A percentile compares a stretch with the other conserved stretches of the same genome.
These are phyloP conservation scores for Fusarium sacchari DNA, from an alignment of 2,329 filamentous ascomycete species.

Conservation along the genomic window DNA sequence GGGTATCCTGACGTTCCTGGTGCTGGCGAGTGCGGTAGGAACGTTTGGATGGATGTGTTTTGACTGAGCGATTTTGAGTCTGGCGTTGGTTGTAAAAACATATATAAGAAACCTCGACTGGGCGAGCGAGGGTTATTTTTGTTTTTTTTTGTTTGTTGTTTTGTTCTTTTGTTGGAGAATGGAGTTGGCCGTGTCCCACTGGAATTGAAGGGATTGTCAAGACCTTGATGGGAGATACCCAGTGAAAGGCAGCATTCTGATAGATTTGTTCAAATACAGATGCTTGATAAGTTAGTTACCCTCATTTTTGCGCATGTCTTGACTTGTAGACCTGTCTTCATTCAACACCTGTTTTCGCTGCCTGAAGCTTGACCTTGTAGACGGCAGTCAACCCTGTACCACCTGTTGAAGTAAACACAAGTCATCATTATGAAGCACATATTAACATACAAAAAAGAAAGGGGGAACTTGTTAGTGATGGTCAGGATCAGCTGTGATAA, in stretches of 20 bases:
- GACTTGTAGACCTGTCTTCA: not conserved
- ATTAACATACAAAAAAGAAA: not conserved
- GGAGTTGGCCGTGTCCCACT: not conserved
- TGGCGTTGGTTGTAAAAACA: constrained; percentile 10
- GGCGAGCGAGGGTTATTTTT: not conserved
- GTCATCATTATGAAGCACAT: not conserved
- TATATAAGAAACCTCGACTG: constrained; percentile 4
- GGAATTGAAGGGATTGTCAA: not conserved
- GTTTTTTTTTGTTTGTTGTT: not conserved
- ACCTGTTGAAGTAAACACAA: too few relatives aligned
- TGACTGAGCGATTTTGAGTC: constrained; percentile 27
- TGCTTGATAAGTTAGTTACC: not conserved
- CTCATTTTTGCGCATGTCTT: too few relatives aligned
- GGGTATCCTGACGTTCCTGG: constrained; percentile 58
- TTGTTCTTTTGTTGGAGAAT: constrained; percentile 18
- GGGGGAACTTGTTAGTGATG: not conserved
- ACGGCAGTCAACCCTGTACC: too few relatives aligned
- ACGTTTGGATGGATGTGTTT: constrained; percentile 63
- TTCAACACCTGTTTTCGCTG: too few relatives aligned
- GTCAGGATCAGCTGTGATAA: not conserved
- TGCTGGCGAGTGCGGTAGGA: constrained; percentile 54
- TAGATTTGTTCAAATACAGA: not conserved
- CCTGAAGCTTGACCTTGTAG: too few relatives aligned
- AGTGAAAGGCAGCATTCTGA: not conserved
- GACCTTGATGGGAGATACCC: constrained; percentile 7